Conservation (phyloP, 768 basidiomycete genomes). For the Pisolithus orientalis region DNA sequence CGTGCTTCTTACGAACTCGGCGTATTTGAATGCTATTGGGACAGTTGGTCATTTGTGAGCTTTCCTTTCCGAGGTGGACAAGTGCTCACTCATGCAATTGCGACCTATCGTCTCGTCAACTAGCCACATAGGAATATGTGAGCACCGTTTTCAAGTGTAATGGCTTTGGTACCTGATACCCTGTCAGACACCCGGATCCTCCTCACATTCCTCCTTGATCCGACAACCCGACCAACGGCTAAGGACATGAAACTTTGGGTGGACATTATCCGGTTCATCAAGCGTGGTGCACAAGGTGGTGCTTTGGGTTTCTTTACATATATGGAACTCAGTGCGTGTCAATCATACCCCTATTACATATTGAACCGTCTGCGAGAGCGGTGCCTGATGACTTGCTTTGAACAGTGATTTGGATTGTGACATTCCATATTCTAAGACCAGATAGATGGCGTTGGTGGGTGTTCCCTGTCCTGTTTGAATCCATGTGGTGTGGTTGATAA, state of each 20-base stretch:
- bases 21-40: conserved; percentile 45
- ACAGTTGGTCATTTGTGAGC: conserved; percentile 25
- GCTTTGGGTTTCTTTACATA: conserved; percentile 53
- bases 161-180: not conserved
- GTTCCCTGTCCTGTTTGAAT: not conserved
- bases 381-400: not conserved
- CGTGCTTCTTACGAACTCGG: conserved; percentile 44
- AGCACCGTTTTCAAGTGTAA: conserved; percentile 4
- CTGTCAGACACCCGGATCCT: conserved; percentile 43
- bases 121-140: conserved; percentile 52
- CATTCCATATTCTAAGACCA: conserved; percentile 41
- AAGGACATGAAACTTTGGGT: conserved; percentile 56
- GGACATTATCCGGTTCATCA: conserved; percentile 44
- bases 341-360: conserved; percentile 1
- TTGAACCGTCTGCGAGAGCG: not conserved
- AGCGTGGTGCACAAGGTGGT: conserved; percentile 40
- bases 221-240: conserved; percentile 35
- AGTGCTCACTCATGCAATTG: not conserved
- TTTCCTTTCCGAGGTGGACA: not conserved
- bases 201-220: conserved; percentile 41
- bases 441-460: conserved; percentile 39
- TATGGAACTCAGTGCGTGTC: conserved; percentile 42
- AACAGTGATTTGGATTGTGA: conserved; percentile 12
- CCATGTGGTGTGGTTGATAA: not conserved
- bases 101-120: conserved; percentile 11